phyloP scores from a whole-genome alignment of 2,329 filamentous ascomycete genomes.

The Triangularia verruculosa region DNA sequence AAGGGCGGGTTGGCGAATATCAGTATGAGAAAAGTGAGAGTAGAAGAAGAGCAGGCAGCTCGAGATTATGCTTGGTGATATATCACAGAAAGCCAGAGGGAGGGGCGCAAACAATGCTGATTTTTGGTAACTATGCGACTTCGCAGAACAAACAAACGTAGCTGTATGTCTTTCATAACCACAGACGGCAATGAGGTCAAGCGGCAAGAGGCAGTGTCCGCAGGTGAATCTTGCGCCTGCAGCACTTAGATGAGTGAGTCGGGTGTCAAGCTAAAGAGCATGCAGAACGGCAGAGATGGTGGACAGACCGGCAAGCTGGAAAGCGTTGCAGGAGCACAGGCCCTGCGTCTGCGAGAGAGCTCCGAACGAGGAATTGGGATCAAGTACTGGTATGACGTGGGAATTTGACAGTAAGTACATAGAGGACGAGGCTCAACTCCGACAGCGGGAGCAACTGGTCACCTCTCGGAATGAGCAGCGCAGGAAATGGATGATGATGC shows the following conservation, averaged over 20 bases:
- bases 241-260: neutral
- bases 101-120: neutral
- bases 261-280: neutral
- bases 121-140: neutral
- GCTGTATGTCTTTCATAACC: neutral
- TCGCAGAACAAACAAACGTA: neutral
- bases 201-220: neutral
- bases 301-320: neutral
- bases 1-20: neutral
- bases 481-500: no score
- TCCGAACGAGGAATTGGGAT: neutral
- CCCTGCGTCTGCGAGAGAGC: neutral
- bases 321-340: neutral
- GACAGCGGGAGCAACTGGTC: constrained; percentile 1
- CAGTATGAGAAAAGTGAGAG: neutral
- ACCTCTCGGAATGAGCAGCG: neutral
- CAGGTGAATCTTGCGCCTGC: neutral
- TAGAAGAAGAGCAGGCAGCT: neutral
- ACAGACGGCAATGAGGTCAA: neutral
- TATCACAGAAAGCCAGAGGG: neutral
- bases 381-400: neutral
- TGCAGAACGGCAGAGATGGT: neutral
- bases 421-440: constrained; percentile 3
- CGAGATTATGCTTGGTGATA: neutral
- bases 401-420: neutral